Conservation (phyloP, 2,329 filamentous ascomycete genomes). For the Penicillium polonicum region DNA sequence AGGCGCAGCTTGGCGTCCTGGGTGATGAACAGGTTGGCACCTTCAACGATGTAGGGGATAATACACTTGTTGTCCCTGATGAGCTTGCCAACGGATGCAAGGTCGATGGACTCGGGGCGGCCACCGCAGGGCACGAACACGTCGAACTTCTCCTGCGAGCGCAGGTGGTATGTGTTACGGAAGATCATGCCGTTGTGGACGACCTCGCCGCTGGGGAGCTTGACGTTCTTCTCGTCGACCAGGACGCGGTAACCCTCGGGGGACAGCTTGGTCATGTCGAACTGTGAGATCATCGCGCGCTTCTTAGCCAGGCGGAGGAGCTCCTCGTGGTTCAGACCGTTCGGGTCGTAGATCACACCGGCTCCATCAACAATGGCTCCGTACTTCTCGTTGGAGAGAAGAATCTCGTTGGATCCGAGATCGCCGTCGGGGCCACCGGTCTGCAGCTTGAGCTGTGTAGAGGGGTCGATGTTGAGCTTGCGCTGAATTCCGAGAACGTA, state of each 20-base stretch:
- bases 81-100: constrained; percentile 79
- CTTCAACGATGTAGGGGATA: constrained; percentile 95
- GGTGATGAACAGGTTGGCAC: constrained; percentile 97
- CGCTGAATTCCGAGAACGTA: constrained; percentile 97
- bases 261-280: constrained; percentile 81
- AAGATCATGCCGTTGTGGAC: constrained; percentile 90
- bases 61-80: constrained; percentile 85
- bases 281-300: constrained; percentile 86
- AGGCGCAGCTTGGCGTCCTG: constrained; percentile 95
- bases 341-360: constrained; percentile 89
- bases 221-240: constrained; percentile 85
- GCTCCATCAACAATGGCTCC: constrained; percentile 93
- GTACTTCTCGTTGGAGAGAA: constrained; percentile 94
- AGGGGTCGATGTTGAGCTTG: constrained; percentile 86
- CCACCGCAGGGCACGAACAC: constrained; percentile 95
- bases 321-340: constrained; percentile 82
- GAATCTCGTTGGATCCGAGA: constrained; percentile 94
- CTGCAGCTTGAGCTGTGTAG: constrained; percentile 87
- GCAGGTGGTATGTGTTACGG: constrained; percentile 96
- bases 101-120: constrained; percentile 92
- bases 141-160: constrained; percentile 73
- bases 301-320: constrained; percentile 79
- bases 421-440: constrained; percentile 97
- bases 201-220: constrained; percentile 80
- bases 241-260: constrained; percentile 85